These are phyloP conservation scores for Tephrocybe sp. DNA, from an alignment of 768 basidiomycete species.

Conservation along the genomic window DNA sequence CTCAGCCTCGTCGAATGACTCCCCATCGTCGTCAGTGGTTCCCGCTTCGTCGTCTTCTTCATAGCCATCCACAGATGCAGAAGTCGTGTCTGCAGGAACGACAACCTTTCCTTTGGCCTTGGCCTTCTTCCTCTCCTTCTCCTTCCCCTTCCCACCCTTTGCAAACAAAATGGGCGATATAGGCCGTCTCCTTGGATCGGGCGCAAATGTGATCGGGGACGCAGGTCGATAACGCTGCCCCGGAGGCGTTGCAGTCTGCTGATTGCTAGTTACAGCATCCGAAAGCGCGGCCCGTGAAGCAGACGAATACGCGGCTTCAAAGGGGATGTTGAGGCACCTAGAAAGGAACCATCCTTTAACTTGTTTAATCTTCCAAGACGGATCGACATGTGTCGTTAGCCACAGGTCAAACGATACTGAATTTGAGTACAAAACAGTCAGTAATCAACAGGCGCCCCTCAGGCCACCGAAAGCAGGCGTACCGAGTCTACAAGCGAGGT, in stretches of 20 bases:
- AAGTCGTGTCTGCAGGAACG: not conserved
- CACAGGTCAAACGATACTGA: slow-evolving; percentile 76
- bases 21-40: slow-evolving; percentile 18
- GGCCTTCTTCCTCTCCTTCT: not conserved
- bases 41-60: slow-evolving; percentile 36
- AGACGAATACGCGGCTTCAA: slow-evolving; percentile 21
- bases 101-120: not conserved
- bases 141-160: slow-evolving; percentile 9
- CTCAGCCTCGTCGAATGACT: slow-evolving; percentile 5
- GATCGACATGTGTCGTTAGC: slow-evolving; percentile 69
- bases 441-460: not conserved
- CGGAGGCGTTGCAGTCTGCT: slow-evolving; percentile 5
- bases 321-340: slow-evolving; percentile 45
- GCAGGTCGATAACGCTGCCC: slow-evolving; percentile 39
- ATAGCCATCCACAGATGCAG: slow-evolving; percentile 15
- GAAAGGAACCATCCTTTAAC: slow-evolving; percentile 64
- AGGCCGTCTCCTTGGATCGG: slow-evolving; percentile 37
- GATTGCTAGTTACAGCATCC: not conserved
- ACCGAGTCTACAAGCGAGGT: slow-evolving; percentile 61
- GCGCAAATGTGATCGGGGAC: slow-evolving; percentile 73
- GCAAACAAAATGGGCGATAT: slow-evolving; percentile 47
- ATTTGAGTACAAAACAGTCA: not conserved
- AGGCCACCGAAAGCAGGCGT: too few species aligned
- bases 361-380: slow-evolving; percentile 58
- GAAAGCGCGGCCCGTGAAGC: not conserved